Evolutionary conservation across 139 green algal species (phyloP).

Genomic region (Spirogloea muscicola): DNA sequence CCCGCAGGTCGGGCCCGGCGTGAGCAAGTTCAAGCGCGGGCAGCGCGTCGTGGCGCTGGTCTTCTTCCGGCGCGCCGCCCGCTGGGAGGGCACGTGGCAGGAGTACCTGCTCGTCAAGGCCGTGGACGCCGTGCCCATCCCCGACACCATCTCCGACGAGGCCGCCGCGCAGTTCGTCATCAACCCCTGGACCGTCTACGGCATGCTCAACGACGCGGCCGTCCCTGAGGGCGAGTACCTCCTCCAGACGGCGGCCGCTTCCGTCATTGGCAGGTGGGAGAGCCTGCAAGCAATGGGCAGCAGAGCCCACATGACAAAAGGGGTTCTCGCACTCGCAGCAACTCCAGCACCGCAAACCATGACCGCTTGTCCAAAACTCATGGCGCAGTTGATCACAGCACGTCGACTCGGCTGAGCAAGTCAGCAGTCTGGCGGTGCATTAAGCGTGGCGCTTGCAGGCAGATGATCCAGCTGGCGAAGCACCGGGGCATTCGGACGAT

Average conservation of each 20-base stretch:
- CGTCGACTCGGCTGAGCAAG: too few relatives aligned
- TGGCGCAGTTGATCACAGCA: too few relatives aligned
- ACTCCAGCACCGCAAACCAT: too few relatives aligned
- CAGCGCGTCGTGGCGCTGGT: slow-evolving; percentile 8
- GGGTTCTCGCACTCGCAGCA: too few relatives aligned
- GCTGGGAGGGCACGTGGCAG: slow-evolving; percentile 20
- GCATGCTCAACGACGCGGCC: slow-evolving; percentile 4
- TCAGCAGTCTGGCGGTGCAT: too few relatives aligned
- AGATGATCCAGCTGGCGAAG: slow-evolving; percentile 5
- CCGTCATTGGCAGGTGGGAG: slow-evolving; percentile 11
- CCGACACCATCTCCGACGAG: slow-evolving; percentile 19
- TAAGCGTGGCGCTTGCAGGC: too few relatives aligned
- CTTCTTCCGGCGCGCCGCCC: background rate
- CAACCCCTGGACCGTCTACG: slow-evolving; percentile 34
- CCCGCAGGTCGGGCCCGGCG: background rate
- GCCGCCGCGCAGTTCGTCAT: slow-evolving; percentile 29
- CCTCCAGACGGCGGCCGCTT: slow-evolving; percentile 15
- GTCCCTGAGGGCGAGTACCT: slow-evolving; percentile 25
- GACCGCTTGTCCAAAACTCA: too few relatives aligned
- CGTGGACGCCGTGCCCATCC: background rate
- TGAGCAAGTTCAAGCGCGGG: background rate
- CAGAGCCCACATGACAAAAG: too few relatives aligned
- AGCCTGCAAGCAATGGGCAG: too few relatives aligned
- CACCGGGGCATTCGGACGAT: slow-evolving; percentile 23
- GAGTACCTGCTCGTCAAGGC: slow-evolving; percentile 13